phyloP scores from a whole-genome alignment of 257 asterid species.

The Solanum arcanum region DNA sequence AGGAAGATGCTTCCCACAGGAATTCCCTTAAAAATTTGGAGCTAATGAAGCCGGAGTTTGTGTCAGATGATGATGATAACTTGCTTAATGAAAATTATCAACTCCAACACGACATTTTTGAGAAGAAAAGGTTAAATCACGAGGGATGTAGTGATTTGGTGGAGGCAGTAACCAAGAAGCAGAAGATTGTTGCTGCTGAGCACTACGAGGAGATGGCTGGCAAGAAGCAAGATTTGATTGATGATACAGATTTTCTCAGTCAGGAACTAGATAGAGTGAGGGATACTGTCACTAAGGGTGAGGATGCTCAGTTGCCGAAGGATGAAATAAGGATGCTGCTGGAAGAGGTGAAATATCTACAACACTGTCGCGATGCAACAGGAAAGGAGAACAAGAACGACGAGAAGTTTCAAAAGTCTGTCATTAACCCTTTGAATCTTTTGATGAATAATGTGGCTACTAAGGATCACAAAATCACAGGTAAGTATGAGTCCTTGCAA shows the following conservation, averaged over 20 bases:
- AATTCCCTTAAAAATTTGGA: neutral
- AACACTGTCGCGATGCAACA: neutral
- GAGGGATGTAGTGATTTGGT: neutral
- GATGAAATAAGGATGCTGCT: neutral
- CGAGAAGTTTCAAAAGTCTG: neutral
- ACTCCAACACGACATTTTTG: neutral
- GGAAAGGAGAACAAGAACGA: neutral
- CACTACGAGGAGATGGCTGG: neutral
- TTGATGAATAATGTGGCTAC: neutral
- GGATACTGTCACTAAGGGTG: neutral
- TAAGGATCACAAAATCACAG: neutral
- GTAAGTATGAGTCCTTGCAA: neutral
- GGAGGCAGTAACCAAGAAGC: neutral
- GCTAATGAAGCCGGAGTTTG: neutral
- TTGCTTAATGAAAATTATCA: neutral
- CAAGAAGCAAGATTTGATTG: neutral
- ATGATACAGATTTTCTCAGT: neutral
- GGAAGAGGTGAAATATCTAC: neutral
- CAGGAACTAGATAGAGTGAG: neutral
- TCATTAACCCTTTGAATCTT: constrained; percentile 1
- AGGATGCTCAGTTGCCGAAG: neutral
- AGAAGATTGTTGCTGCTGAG: neutral
- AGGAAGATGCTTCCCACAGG: neutral
- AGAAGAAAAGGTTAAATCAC: constrained; percentile 8
- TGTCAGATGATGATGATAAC: neutral